These are phyloP conservation scores for Balansia obtecta DNA, from an alignment of 2,329 filamentous ascomycete species.

Conservation along the genomic window DNA sequence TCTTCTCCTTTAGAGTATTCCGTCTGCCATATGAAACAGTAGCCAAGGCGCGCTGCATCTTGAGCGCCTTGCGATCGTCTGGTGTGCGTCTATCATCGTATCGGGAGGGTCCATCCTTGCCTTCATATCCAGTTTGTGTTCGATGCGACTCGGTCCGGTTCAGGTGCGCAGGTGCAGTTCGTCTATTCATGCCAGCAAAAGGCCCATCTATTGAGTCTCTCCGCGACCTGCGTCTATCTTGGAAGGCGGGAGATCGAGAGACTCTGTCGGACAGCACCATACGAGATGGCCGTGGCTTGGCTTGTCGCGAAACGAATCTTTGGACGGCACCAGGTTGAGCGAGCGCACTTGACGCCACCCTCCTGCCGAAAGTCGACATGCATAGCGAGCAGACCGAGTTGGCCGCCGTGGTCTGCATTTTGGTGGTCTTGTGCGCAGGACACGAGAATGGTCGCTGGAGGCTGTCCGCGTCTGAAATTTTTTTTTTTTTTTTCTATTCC, in stretches of 20 bases:
- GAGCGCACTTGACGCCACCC: conserved; percentile 7
- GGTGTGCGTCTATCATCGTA: conserved; percentile 23
- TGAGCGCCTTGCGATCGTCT: conserved; percentile 59
- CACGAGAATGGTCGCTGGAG: not conserved
- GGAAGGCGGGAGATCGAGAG: conserved; percentile 24
- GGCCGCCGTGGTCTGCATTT: conserved; percentile 8
- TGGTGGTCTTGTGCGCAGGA: not conserved
- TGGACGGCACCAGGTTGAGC: conserved; percentile 22
- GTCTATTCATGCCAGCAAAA: conserved; percentile 45
- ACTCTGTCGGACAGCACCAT: conserved; percentile 47
- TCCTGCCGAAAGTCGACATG: conserved; percentile 7
- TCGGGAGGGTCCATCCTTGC: conserved; percentile 11
- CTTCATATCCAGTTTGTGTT: conserved; percentile 9
- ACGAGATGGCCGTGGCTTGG: conserved; percentile 33
- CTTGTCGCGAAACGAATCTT: conserved; percentile 23
- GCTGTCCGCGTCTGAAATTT: not conserved
- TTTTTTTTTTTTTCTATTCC: not conserved
- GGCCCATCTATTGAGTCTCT: conserved; percentile 32
- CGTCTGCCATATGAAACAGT: conserved; percentile 64
- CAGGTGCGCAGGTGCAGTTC: conserved; percentile 28
- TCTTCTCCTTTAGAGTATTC: conserved; percentile 37
- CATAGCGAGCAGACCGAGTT: conserved; percentile 11
- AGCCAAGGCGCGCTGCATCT: conserved; percentile 78
- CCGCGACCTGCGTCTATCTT: conserved; percentile 22
- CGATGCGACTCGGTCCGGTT: conserved; percentile 11